phyloP scores from a whole-genome alignment of 169 alveolate species.

The Plasmodium gaboni region DNA sequence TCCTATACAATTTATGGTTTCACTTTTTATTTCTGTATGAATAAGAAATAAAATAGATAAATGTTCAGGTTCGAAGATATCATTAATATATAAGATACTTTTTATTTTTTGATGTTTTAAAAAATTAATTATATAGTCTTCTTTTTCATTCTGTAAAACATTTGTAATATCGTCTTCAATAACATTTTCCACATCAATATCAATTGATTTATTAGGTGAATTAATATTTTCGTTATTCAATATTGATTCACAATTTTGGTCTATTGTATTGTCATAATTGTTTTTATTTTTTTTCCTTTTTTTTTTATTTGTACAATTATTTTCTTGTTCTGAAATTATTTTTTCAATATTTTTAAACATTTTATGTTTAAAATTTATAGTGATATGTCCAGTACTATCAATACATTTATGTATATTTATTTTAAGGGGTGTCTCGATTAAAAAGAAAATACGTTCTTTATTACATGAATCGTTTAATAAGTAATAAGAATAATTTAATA shows the following conservation, averaged over 20 bases:
- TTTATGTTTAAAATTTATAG: conserved; percentile 26
- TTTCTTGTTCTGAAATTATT: neutral
- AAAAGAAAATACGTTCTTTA: conserved; percentile 40
- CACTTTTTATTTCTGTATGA: conserved; percentile 28
- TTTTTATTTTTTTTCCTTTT: neutral
- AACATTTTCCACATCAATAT: too few relatives aligned
- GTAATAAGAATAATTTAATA: conserved; percentile 65
- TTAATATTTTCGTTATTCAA: neutral
- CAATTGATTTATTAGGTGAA: neutral
- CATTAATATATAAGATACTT: conserved; percentile 69
- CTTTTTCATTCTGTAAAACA: conserved; percentile 20
- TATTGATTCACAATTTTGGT: too few relatives aligned
- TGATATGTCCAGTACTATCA: conserved; percentile 1
- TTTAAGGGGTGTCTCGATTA: conserved; percentile 9
- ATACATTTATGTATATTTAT: neutral
- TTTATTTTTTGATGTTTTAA: conserved; percentile 61
- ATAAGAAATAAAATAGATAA: conserved; percentile 44
- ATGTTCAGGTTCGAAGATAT: conserved; percentile 47
- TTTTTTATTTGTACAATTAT: conserved; percentile 5
- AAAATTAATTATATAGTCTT: conserved; percentile 27
- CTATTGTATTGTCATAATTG: too few relatives aligned
- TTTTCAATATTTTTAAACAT: conserved; percentile 53
- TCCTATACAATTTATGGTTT: neutral
- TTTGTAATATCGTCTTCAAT: conserved; percentile 1
- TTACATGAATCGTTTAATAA: conserved; percentile 15